Conservation (phyloP, 257 asterid genomes). For the Forsythia suspensa region DNA sequence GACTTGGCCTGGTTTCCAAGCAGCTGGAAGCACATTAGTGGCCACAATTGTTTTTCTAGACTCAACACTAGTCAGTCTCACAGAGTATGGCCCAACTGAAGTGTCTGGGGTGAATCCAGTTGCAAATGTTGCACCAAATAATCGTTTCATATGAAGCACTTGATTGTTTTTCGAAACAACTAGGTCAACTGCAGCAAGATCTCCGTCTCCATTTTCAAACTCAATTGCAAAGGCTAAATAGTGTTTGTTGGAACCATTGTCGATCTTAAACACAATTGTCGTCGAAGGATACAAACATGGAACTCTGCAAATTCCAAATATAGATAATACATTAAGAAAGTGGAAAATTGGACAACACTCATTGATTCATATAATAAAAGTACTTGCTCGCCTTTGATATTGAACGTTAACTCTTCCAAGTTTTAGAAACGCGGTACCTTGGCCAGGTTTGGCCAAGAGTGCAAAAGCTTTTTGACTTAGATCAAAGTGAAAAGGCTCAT, state of each 20-base stretch:
- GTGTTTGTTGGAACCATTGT: conserved; percentile 22
- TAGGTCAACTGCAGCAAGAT: conserved; percentile 30
- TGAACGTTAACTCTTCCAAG: conserved; percentile 27
- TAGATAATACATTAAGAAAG: background rate
- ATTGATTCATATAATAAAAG: no score
- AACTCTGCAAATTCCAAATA: conserved; percentile 23
- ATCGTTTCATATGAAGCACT: conserved; percentile 29
- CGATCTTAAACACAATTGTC: conserved; percentile 27
- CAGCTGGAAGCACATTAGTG: conserved; percentile 28
- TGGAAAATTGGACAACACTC: no score
- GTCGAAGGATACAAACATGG: conserved; percentile 22
- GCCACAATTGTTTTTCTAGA: conserved; percentile 21
- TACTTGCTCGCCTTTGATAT: conserved; percentile 15
- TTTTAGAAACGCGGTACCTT: background rate
- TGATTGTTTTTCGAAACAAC: conserved; percentile 11
- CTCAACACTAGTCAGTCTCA: conserved; percentile 29
- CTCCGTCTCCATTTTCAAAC: conserved; percentile 43
- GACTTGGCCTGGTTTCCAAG: conserved; percentile 30
- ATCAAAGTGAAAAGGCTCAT: conserved; percentile 26
- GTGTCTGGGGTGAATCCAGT: conserved; percentile 1
- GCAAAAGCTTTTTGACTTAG: conserved; percentile 29
- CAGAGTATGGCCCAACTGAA: conserved; percentile 29
- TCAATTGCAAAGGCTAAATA: conserved; percentile 35
- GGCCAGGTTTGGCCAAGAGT: conserved; percentile 24
- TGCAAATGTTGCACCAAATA: conserved; percentile 39